Percentiles rank a stretch among this genome's conserved stretches.
These are phyloP conservation scores for Pestalotiopsis sp. DNA, from an alignment of 2,329 filamentous ascomycete genomes.

Conservation along the genomic window DNA sequence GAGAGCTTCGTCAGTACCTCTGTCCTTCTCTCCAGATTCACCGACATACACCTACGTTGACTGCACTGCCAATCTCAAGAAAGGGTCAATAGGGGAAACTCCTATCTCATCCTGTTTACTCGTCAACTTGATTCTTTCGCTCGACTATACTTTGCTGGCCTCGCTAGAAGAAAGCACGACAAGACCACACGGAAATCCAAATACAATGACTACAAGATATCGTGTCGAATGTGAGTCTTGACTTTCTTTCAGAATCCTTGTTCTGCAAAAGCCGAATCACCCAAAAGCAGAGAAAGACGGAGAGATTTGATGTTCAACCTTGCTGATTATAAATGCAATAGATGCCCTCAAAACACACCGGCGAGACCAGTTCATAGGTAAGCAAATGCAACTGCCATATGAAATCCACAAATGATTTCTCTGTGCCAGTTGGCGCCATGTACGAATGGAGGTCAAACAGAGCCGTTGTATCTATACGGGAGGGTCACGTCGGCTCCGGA, in stretches of 20 bases:
- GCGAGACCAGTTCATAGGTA: constrained; percentile 85
- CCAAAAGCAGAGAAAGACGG: too few relatives aligned
- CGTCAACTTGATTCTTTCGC: background rate
- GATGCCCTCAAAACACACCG: constrained; percentile 80
- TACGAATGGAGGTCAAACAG: background rate
- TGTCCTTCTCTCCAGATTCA: background rate
- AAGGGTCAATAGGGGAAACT: background rate
- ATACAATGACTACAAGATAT: constrained; percentile 64
- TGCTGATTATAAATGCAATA: constrained; percentile 27
- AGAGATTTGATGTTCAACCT: background rate
- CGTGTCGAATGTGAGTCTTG: constrained; percentile 72
- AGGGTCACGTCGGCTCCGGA: background rate
- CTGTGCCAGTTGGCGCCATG: background rate
- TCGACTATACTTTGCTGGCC: background rate
- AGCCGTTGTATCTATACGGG: background rate
- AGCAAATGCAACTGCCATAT: constrained; percentile 11
- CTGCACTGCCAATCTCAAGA: background rate
- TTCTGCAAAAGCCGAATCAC: background rate
- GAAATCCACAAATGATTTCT: background rate
- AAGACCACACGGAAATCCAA: background rate
- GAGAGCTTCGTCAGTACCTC: background rate
- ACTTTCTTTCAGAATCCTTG: background rate
- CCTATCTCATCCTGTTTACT: background rate
- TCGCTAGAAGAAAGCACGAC: background rate
- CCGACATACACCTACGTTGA: background rate